Evolutionary conservation across 2,329 filamentous ascomycete species (phyloP), one percentile per base, ranked within the genome.

Genomic region (Leptosphaerulina australis): DNA sequence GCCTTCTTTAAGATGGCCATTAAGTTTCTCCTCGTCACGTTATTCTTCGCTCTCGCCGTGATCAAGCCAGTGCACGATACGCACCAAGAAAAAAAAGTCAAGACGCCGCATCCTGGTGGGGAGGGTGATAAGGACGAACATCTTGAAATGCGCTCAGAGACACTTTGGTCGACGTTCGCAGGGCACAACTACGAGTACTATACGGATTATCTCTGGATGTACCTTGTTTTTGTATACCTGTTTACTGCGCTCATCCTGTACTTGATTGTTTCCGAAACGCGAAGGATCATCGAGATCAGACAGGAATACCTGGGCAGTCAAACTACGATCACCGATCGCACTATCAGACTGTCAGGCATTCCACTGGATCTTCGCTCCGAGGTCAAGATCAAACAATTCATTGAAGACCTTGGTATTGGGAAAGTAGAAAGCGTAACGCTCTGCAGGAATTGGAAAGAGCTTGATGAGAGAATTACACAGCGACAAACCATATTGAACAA

Each of bases 1-100:
- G 84, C 88, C 12, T 99, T 99, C 75, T 97, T 97, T 80, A 95
- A 92, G 71, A 94, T 97, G 85, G 88, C 93, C 10, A 89, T 91
- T 59, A 90, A 88, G 55, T 88, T 97, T 61, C 86, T 97, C 40
- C 77, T 83, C 12, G 77, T 88, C 41, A 88, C 95, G 63, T 83
- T 94, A 48, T 84, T 96, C 72, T 91, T 97, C 66, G 88, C 92
- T 21, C 79, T 88, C 26, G 79, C 83, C 12, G 83, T 99, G 3
- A 87, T 99, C 59, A 87, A 88, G 56, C 95, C 94, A 0, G 88
- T 99, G 50, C 95, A 97, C 68, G 81, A 83, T 50, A 83, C 83
- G 52, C 95, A 84, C 62, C 56, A 63, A 29, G 64, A 68, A 20
- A 62, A 61, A 29, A 59, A 63, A 31, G 57, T 52, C 22, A 61